Evolutionary conservation across 805 yeast genomes (phyloP), one percentile per base, ranked within the genome.

Genomic region (Lachancea meyersii): DNA sequence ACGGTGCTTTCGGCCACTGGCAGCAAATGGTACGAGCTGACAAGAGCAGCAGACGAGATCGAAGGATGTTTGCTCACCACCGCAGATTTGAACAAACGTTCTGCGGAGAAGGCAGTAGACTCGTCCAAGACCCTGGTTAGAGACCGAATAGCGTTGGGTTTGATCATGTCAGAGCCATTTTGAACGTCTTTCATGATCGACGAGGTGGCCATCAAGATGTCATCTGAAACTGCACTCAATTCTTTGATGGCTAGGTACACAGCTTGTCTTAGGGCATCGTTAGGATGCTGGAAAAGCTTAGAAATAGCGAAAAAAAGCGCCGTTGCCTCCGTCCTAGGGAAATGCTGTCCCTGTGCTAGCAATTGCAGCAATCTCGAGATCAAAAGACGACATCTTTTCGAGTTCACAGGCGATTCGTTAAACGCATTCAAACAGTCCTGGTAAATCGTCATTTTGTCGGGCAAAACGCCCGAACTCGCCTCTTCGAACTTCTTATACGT

Each of bases 101-200:
- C 98, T 34, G 94, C 85, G 33, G 95, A 86, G 54, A 87, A 89
- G 36, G 94, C 95, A 8, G 96, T 89, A 24, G 87, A 74, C 18
- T 81, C 84, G 63, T 93, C 98, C 58, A 93, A 73, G 28, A 93
- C 95, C 51, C 95, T 77, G 17, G 89, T 79, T 56, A 93, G 74
- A 0, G 97, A 84, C 64, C 98, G 80, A 49, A 93, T 83, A 19
- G 98, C 97, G 61, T 93, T 84, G 44, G 98, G 96, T 60, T 88
- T 87, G 67, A 83, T 88, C 48, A 87, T 70, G 50, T 78, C 70
- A 46, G 86, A 94, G 44, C 91, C 91, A 51, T 80, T 82, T 68
- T 94, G 97, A 42, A 93, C 86, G 68, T 93, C 98, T 68, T 89
- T 89, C 97, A 93, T 93, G 60, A 93, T 89, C 21, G 96, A 88